Evolutionary conservation across 78 protist species (phyloP).

Genomic region (Speleostelium caveatum): DNA sequence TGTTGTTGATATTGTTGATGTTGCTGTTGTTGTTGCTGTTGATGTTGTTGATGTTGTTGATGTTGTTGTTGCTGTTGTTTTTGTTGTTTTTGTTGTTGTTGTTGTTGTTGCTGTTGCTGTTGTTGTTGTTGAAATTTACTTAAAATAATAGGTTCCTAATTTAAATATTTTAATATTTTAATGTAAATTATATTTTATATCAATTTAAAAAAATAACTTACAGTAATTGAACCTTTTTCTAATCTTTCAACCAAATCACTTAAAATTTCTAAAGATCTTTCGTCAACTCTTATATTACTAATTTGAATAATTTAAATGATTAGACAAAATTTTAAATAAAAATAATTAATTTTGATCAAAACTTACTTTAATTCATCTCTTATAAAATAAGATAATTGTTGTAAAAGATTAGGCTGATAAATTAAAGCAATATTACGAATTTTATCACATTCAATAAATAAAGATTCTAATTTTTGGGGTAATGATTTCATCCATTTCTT

Average conservation of each 20-base stretch:
- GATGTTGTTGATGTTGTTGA: background rate
- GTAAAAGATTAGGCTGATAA: slow-evolving; percentile 36
- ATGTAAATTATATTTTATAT: no score
- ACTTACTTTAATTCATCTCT: slow-evolving; percentile 25
- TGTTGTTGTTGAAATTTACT: no score
- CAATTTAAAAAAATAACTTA: no score
- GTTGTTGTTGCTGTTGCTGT: no score
- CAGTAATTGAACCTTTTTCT: background rate
- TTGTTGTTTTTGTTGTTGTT: no score
- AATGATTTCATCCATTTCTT: slow-evolving; percentile 8
- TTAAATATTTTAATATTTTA: no score
- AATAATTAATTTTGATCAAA: no score
- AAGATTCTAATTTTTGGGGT: slow-evolving; percentile 29
- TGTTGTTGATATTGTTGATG: background rate
- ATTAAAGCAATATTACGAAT: slow-evolving; percentile 23
- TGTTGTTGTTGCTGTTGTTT: no score
- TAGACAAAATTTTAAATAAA: no score
- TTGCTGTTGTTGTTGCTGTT: background rate
- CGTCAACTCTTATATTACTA: background rate
- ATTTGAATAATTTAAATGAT: no score
- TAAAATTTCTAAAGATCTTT: background rate
- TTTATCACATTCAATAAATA: slow-evolving; percentile 42
- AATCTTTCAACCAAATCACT: background rate
- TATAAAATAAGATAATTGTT: background rate
- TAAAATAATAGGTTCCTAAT: no score